Evolutionary conservation across 1,139 yeast genomes (phyloP).

Genomic region (Taphrina deformans): DNA sequence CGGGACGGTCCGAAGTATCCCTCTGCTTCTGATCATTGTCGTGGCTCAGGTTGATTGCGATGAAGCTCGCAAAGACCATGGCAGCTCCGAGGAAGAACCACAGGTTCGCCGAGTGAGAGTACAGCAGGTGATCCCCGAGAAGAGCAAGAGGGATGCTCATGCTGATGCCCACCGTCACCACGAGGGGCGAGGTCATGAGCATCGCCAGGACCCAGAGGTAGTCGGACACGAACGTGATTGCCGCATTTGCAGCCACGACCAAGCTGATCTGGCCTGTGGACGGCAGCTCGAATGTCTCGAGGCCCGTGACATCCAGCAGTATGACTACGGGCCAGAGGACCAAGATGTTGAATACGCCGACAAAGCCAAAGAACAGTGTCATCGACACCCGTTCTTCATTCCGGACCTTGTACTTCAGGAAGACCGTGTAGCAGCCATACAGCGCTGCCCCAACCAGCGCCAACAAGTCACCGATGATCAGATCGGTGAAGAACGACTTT

Average conservation of each 20-base stretch:
- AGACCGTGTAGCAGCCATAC: slow-evolving; percentile 88
- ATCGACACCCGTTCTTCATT: slow-evolving; percentile 77
- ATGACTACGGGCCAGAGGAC: slow-evolving; percentile 82
- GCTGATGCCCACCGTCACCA: slow-evolving; percentile 91
- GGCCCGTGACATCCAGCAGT: slow-evolving; percentile 59
- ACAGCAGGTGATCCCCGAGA: slow-evolving; percentile 80
- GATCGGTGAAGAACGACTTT: slow-evolving; percentile 47
- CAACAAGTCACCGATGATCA: slow-evolving; percentile 70
- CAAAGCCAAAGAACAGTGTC: slow-evolving; percentile 88
- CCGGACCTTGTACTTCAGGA: slow-evolving; percentile 69
- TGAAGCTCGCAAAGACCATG: slow-evolving; percentile 76
- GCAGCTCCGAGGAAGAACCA: slow-evolving; percentile 76
- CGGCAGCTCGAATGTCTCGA: slow-evolving; percentile 75
- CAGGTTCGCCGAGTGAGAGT: slow-evolving; percentile 60
- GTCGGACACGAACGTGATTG: slow-evolving; percentile 80
- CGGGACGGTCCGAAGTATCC: slow-evolving; percentile 4
- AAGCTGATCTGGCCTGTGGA: slow-evolving; percentile 54
- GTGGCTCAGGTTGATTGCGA: slow-evolving; percentile 59
- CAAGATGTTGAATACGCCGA: slow-evolving; percentile 75
- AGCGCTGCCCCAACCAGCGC: slow-evolving; percentile 82
- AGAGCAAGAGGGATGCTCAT: slow-evolving; percentile 93
- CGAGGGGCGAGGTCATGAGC: slow-evolving; percentile 84
- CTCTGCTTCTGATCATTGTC: slow-evolving; percentile 65
- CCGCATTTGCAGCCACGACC: slow-evolving; percentile 64
- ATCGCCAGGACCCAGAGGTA: slow-evolving; percentile 96